phyloP scores from a whole-genome alignment of 257 asterid genomes.

The Solanum piurae region DNA sequence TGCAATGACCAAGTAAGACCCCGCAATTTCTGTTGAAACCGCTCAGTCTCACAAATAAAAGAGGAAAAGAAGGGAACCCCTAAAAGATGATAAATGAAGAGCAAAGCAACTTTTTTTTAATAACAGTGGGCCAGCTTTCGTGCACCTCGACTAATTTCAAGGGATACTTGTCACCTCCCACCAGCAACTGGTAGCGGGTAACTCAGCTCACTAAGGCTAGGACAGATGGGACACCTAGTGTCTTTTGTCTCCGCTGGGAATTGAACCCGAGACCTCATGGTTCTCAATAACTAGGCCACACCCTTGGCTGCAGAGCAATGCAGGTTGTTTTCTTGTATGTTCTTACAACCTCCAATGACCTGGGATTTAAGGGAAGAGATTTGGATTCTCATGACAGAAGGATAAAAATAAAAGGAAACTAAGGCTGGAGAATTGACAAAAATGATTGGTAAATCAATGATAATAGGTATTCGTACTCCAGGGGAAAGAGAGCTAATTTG shows the following conservation, averaged over 20 bases:
- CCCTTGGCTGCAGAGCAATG: background rate
- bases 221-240: too few relatives aligned
- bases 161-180: too few relatives aligned
- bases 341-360: background rate
- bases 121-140: too few relatives aligned
- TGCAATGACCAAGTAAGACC: background rate
- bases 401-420: background rate
- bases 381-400: background rate
- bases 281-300: too few relatives aligned
- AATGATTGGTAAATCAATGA: background rate
- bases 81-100: background rate
- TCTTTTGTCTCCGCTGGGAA: too few relatives aligned
- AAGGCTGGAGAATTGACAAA: background rate
- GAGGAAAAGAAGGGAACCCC: background rate
- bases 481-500: background rate
- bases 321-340: background rate
- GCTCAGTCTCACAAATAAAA: background rate
- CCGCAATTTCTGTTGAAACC: background rate
- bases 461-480: background rate
- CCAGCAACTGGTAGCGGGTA: too few relatives aligned
- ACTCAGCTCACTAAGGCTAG: too few relatives aligned
- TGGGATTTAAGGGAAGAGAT: background rate
- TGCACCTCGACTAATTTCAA: too few relatives aligned
- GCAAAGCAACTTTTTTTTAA: background rate
- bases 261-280: too few relatives aligned